Conservation (phyloP, 495 filamentous ascomycete species). For the Lophiostoma macrostomum region DNA sequence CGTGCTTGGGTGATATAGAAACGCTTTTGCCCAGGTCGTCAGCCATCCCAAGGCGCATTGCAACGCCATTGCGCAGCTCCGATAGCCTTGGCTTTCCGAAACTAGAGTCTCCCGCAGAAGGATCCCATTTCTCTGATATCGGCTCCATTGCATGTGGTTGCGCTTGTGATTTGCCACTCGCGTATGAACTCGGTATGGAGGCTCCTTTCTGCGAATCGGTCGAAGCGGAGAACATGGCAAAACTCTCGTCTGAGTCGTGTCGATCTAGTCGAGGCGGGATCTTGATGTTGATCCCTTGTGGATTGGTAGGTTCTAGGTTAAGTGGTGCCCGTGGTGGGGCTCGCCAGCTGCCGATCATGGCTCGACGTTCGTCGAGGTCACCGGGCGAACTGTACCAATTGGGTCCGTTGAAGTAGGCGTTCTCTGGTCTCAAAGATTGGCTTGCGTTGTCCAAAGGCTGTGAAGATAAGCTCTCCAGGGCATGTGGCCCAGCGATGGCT, state of each 20-base stretch:
- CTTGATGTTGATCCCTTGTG: constrained; percentile 38
- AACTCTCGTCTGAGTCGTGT: constrained; percentile 77
- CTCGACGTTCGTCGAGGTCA: constrained; percentile 33
- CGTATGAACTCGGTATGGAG: constrained; percentile 47
- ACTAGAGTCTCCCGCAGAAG: constrained; percentile 13
- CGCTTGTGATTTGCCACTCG: constrained; percentile 41
- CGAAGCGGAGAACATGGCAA: constrained; percentile 78
- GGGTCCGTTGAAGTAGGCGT: constrained; percentile 25
- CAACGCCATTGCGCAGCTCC: not conserved
- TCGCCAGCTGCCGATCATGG: constrained; percentile 36
- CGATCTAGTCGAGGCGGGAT: constrained; percentile 49
- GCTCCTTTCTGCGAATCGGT: constrained; percentile 45
- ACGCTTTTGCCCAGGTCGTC: constrained; percentile 17
- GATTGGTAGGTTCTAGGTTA: constrained; percentile 33
- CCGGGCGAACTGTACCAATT: constrained; percentile 28
- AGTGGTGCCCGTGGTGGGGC: constrained; percentile 33
- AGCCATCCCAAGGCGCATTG: constrained; percentile 1
- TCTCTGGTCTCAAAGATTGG: constrained; percentile 6
- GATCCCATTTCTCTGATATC: constrained; percentile 28
- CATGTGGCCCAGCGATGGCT: constrained; percentile 28
- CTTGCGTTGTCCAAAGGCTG: not conserved
- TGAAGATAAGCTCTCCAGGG: not conserved
- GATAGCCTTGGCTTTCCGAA: constrained; percentile 18
- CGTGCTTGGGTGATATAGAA: constrained; percentile 20
- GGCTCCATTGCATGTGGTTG: constrained; percentile 40